Conservation (phyloP, 306 rosid genomes). For the Glycyrrhiza uralensis region DNA sequence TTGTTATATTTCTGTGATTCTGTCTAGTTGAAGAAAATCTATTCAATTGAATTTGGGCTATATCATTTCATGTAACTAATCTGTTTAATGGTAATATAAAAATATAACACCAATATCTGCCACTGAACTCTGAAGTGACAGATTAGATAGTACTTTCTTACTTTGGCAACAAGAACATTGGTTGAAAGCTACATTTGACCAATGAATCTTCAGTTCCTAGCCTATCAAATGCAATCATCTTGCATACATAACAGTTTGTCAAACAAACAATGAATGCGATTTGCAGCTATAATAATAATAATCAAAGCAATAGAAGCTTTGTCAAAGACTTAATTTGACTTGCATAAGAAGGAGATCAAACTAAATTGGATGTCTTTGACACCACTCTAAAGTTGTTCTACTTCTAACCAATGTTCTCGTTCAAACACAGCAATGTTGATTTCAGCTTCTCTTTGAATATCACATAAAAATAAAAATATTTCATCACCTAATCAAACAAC, state of each 20-base stretch:
- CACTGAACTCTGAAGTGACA: constrained; percentile 6
- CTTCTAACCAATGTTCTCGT: constrained; percentile 47
- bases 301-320: background rate
- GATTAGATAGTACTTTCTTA: constrained; percentile 1
- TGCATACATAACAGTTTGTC: constrained; percentile 17
- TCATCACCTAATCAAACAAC: constrained; percentile 25
- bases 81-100: background rate
- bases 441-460: constrained; percentile 24
- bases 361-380: constrained; percentile 56
- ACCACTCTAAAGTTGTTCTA: constrained; percentile 63
- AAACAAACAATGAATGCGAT: constrained; percentile 4
- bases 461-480: background rate
- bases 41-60: background rate
- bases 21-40: background rate
- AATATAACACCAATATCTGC: background rate
- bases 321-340: constrained; percentile 41
- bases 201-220: constrained; percentile 10
- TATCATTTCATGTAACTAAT: background rate
- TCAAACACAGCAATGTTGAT: constrained; percentile 17
- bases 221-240: constrained; percentile 18
- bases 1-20: background rate
- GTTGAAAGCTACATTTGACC: constrained; percentile 43
- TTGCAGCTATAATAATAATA: background rate
- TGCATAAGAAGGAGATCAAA: constrained; percentile 43
- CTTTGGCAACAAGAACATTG: constrained; percentile 40